Evolutionary conservation across 345 rosid genomes (phyloP), one percentile per base, ranked within the genome.

Genomic region (Arabis alpina): DNA sequence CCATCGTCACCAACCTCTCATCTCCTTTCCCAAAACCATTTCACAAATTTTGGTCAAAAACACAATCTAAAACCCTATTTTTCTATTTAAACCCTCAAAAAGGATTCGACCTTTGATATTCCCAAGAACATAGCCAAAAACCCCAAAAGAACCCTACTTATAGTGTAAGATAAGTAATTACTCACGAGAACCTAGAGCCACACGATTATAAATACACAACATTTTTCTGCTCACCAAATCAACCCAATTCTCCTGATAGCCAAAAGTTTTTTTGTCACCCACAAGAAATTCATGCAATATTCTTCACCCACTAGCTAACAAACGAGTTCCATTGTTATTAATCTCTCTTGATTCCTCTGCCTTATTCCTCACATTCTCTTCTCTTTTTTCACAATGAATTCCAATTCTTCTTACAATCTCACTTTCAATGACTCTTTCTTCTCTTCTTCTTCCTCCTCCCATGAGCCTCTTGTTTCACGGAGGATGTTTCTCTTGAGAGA

Each of bases 151-250:
- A 23, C 40, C 45, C 70, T 41, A 30, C 53, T 61, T 66, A 44
- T 47, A 65, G 55, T 55, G 45, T 65, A 65, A 12, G 63, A 53
- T 75, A 67, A 59, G 64, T 40, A 48, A 54, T 4, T 2, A 44
- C 32, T 44, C 74, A 72, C 34, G 74, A 39, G 49, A 59, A 42
- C 34, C 48, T 5, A 41, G 54, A 45, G 34, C 40, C 55, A 55
- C 69, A 66, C 41, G 54, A 73, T 10, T 56, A 50, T 58, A 28
- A 61, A 63, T 60, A 58, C 78, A 72, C 69, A 57, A 50, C 59
- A 41, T 60, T 74, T 85, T 85, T 90, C 87, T 54, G 96, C 77
- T 90, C 91, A 90, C 96, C 98, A 88, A 90, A 86, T 88, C 85
- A 74, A 90, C 90, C 87, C 89, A 81, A 79, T 47, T 44, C 8